These are phyloP conservation scores for Debaryomycetaceae sp. DNA, from an alignment of 1,139 yeast genomes.

Conservation along the genomic window DNA sequence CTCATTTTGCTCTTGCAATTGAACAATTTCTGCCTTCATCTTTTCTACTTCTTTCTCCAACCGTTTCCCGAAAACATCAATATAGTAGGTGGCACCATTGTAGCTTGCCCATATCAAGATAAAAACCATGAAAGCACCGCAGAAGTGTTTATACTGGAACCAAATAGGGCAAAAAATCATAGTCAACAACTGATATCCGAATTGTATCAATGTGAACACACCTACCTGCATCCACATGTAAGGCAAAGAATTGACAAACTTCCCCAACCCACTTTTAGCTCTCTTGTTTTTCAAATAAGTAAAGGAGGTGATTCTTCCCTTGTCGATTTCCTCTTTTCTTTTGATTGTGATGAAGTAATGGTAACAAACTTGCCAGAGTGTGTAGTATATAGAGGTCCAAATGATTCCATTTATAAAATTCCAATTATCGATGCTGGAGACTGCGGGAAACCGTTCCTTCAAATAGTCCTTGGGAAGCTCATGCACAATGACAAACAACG, in stretches of 20 bases:
- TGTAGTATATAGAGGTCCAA: slow-evolving; percentile 79
- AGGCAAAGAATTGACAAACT: slow-evolving; percentile 76
- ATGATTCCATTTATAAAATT: slow-evolving; percentile 67
- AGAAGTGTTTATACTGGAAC: slow-evolving; percentile 66
- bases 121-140: slow-evolving; percentile 62
- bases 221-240: slow-evolving; percentile 78
- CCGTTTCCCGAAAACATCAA: slow-evolving; percentile 86
- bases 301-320: slow-evolving; percentile 86
- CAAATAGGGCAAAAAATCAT: slow-evolving; percentile 89
- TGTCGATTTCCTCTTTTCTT: slow-evolving; percentile 73
- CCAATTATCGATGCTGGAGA: slow-evolving; percentile 65
- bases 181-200: slow-evolving; percentile 79
- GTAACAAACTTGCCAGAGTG: slow-evolving; percentile 87
- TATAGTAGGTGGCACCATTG: slow-evolving; percentile 92
- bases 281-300: slow-evolving; percentile 76
- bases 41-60: slow-evolving; percentile 77
- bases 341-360: slow-evolving; percentile 89
- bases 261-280: slow-evolving; percentile 64
- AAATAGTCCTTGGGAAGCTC: slow-evolving; percentile 59
- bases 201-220: slow-evolving; percentile 84
- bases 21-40: slow-evolving; percentile 65
- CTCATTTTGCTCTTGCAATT: slow-evolving; percentile 54
- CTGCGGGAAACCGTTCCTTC: slow-evolving; percentile 71
- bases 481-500: slow-evolving; percentile 85
- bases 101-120: slow-evolving; percentile 79